Evolutionary conservation across 2,329 filamentous ascomycete genomes (phyloP).

Genomic region (Aspergillus fijiensis): DNA sequence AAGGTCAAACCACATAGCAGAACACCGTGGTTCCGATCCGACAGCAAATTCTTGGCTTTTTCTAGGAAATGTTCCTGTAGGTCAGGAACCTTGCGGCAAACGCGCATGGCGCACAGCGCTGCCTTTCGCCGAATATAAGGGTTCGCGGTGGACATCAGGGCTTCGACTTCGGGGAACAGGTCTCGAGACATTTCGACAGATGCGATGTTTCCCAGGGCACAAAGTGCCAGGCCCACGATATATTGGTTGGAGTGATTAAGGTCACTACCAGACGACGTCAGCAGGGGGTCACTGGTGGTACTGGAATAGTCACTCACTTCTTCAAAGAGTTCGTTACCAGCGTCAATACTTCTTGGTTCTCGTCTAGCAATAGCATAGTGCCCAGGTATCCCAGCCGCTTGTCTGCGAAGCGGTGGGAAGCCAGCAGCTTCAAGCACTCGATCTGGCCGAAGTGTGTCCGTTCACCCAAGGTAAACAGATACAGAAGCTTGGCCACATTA

Average conservation of each 20-base stretch:
- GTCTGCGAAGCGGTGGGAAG: constrained; percentile 95
- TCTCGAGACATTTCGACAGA: constrained; percentile 98
- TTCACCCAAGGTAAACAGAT: constrained; percentile 96
- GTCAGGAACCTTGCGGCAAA: constrained; percentile 96
- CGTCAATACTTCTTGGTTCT: constrained; percentile 97
- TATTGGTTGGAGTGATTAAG: constrained; percentile 98
- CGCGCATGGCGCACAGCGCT: constrained; percentile 97
- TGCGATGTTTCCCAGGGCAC: constrained; percentile 95
- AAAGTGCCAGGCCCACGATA: constrained; percentile 92
- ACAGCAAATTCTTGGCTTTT: constrained; percentile 82
- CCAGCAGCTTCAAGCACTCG: constrained; percentile 95
- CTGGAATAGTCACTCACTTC: constrained; percentile 63
- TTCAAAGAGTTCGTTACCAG: constrained; percentile 97
- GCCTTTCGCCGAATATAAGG: constrained; percentile 98
- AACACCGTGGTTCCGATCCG: constrained; percentile 94
- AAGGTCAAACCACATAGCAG: constrained; percentile 88
- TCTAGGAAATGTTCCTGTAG: constrained; percentile 96
- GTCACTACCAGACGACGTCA: constrained; percentile 63
- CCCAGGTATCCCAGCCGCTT: constrained; percentile 94
- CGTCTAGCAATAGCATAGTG: constrained; percentile 92
- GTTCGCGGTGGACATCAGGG: constrained; percentile 84
- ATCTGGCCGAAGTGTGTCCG: constrained; percentile 99
- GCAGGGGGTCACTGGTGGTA: constrained; percentile 14
- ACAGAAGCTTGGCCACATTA: constrained; percentile 97
- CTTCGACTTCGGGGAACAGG: constrained; percentile 93